Conservation (phyloP, 441 rosid species). For the Populus hybrid region DNA sequence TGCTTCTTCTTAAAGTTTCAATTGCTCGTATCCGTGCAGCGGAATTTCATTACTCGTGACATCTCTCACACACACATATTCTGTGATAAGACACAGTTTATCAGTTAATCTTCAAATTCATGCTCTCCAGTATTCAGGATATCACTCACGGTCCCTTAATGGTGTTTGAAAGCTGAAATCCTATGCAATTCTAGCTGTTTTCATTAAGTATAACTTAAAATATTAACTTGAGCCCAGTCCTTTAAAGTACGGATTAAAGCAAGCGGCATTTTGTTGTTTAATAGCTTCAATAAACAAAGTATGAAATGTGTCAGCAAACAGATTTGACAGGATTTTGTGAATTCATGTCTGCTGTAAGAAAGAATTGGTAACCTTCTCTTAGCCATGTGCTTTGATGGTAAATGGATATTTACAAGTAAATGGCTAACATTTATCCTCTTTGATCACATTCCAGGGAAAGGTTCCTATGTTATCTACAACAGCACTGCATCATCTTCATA, state of each 20-base stretch:
- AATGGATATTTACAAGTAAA: not conserved
- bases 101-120: not conserved
- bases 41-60: not conserved
- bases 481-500: constrained; percentile 85
- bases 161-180: not conserved
- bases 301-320: not conserved
- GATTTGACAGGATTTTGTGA: not conserved
- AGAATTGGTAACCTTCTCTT: not conserved
- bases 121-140: not conserved
- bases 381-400: not conserved
- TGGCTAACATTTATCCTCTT: not conserved
- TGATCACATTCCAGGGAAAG: constrained; percentile 52
- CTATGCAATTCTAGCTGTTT: not conserved
- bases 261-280: not conserved
- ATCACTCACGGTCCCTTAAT: not conserved
- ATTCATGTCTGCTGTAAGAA: not conserved
- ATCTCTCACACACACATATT: not conserved
- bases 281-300: too few relatives aligned
- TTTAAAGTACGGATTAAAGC: not conserved
- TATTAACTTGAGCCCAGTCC: not conserved
- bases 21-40: not conserved
- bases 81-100: too few relatives aligned
- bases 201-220: too few relatives aligned
- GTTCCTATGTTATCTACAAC: constrained; percentile 60
- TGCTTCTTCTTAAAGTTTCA: not conserved